Conservation (phyloP, 129 eudicot genomes). For the Chrysanthemum lavandulifolium region DNA sequence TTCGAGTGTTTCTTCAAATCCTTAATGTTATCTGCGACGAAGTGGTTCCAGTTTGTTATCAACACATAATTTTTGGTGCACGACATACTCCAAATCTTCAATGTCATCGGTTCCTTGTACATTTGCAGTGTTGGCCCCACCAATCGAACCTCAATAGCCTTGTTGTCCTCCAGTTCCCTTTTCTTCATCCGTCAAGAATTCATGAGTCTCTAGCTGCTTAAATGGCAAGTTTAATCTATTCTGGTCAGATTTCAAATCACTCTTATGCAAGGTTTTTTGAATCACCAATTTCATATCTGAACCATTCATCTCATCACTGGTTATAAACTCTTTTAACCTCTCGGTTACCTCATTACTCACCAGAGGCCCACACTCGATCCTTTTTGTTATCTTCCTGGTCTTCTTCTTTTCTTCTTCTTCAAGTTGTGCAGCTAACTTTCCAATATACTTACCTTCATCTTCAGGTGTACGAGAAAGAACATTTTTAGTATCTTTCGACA, state of each 20-base stretch:
- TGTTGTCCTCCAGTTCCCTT: neutral
- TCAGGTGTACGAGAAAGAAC: no score
- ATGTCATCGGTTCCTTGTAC: neutral
- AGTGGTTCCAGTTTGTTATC: neutral
- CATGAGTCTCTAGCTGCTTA: neutral
- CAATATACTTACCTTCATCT: no score
- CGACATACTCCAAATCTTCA: neutral
- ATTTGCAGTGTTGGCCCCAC: neutral
- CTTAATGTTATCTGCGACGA: neutral
- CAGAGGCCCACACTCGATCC: neutral
- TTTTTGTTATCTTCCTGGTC: neutral
- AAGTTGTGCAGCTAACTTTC: neutral
- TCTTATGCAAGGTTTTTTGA: neutral
- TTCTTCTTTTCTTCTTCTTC: neutral
- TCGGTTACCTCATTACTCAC: neutral
- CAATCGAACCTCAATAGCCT: neutral
- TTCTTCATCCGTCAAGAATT: neutral
- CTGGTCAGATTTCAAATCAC: neutral
- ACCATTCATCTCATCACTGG: neutral
- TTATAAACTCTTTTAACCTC: neutral
- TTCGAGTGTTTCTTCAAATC: neutral
- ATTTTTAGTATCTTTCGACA: no score
- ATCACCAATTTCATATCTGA: neutral
- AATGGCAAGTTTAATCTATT: neutral
- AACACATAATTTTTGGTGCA: neutral